Evolutionary conservation across 768 basidiomycete genomes (phyloP).

Genomic region (Paxillus ammoniavirescens): DNA sequence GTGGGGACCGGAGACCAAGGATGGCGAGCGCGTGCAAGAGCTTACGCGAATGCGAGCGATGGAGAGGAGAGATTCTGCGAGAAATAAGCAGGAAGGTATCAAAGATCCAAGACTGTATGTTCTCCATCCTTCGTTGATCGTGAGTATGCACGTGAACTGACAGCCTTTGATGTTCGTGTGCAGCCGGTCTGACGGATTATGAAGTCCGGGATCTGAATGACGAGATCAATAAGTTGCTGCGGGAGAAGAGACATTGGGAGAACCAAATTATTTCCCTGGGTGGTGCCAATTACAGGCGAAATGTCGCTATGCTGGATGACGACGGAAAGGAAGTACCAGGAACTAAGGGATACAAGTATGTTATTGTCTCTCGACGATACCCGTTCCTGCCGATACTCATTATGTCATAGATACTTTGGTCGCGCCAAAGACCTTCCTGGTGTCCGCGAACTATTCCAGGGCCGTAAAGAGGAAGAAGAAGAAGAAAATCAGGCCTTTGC

Average conservation of each 20-base stretch:
- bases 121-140: not conserved
- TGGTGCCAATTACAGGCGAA: conserved; percentile 93
- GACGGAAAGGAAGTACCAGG: conserved; percentile 96
- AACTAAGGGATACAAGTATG: conserved; percentile 95
- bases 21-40: conserved; percentile 94
- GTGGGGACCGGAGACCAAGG: conserved; percentile 80
- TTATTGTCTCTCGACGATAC: not conserved
- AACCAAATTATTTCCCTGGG: conserved; percentile 96
- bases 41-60: conserved; percentile 89
- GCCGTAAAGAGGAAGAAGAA: conserved; percentile 81
- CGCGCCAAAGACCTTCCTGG: conserved; percentile 95
- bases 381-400: not conserved
- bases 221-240: conserved; percentile 93
- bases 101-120: conserved; percentile 93
- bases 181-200: conserved; percentile 92
- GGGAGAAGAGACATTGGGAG: conserved; percentile 98
- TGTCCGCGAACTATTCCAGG: conserved; percentile 90
- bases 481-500: conserved; percentile 79
- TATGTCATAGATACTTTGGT: conserved; percentile 78
- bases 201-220: conserved; percentile 96
- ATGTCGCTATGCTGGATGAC: conserved; percentile 91
- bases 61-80: conserved; percentile 92
- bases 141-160: not conserved
- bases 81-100: conserved; percentile 97
- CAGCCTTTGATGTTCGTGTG: not conserved